Evolutionary conservation across 2,329 filamentous ascomycete genomes (phyloP), one percentile per base, ranked within the genome.

Genomic region (Alternaria ethzedia): DNA sequence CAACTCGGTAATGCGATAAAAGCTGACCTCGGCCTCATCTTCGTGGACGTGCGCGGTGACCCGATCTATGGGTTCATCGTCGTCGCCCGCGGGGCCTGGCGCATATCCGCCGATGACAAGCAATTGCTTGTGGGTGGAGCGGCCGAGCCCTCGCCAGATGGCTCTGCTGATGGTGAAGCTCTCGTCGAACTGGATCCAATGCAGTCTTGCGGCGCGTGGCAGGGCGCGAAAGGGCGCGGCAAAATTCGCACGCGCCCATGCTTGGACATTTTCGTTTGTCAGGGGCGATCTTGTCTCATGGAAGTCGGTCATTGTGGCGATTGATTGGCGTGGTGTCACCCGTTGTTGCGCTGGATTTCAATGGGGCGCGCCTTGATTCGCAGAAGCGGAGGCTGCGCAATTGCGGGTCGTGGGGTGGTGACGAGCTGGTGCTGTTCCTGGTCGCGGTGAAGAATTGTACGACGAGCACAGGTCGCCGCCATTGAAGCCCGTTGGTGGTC

Each of bases 31-130:
- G 25, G 73, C 71, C 47, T 72, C 69, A 56, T 75, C 68, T 25
- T 68, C 61, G 64, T 75, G 73, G 45, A 75, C 70, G 51, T 75
- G 73, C 11, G 73, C 73, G 12, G 68, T 69, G 25, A 75, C 73
- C 25, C 71, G 68, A 44, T 72, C 70, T 20, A 62, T 65, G 5
- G 68, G 67, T 26, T 69, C 67, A 47, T 68, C 69, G 10, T 72
- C 71, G 28, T 71, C 68, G 57, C 67, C 64, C 5, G 69, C 68
- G 28, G 70, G 59, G 26, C 73, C 73, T 51, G 73, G 73, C 13
- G 72, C 70, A 62, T 75, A 75, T n/a, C 67, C 70, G 49, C 73
- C 73, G 43, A 75, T 73, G 45, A 73, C 67, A 44, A 75, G 73
- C 17, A 75, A 60, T 46, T 73, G 71, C 43, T 74, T 74, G 65